These are phyloP conservation scores for Chlorociboria aeruginascens DNA, from an alignment of 495 filamentous ascomycete species.

Conservation along the genomic window DNA sequence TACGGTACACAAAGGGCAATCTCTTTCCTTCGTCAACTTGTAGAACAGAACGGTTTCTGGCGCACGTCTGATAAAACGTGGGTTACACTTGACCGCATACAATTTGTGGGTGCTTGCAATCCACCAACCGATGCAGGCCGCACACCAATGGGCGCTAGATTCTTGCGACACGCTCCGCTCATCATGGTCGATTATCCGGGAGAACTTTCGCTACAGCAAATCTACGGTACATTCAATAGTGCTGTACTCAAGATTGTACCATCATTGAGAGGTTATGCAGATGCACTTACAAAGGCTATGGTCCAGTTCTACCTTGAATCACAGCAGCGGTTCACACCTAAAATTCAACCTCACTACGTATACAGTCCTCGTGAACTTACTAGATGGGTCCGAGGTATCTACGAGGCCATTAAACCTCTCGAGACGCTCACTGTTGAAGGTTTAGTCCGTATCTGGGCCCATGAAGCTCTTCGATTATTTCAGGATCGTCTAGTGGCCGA, in stretches of 20 bases:
- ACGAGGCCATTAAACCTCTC: constrained; percentile 88
- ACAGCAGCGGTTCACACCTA: constrained; percentile 81
- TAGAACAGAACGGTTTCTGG: constrained; percentile 99
- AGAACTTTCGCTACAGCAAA: constrained; percentile 84
- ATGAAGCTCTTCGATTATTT: constrained; percentile 92
- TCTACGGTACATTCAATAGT: constrained; percentile 97
- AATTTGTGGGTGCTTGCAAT: constrained; percentile 98
- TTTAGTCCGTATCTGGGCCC: constrained; percentile 93
- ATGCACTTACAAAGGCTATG: constrained; percentile 93
- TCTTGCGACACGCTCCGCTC: constrained; percentile 87
- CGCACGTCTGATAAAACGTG: constrained; percentile 92
- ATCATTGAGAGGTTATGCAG: constrained; percentile 85
- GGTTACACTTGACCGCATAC: constrained; percentile 94
- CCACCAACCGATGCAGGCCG: constrained; percentile 97
- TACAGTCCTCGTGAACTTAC: constrained; percentile 98
- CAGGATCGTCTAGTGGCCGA: constrained; percentile 90
- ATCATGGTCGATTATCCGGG: constrained; percentile 99
- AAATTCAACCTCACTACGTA: constrained; percentile 96
- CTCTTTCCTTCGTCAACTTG: constrained; percentile 89
- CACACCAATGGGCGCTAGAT: constrained; percentile 84
- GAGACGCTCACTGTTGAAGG: constrained; percentile 83
- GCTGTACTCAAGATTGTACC: constrained; percentile 95
- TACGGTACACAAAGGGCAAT: constrained; percentile 97
- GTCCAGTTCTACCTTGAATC: constrained; percentile 93
- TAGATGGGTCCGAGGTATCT: constrained; percentile 91